phyloP scores from a whole-genome alignment of 2,329 filamentous ascomycete genomes.

The Sclerotinia sclerotiorum region DNA sequence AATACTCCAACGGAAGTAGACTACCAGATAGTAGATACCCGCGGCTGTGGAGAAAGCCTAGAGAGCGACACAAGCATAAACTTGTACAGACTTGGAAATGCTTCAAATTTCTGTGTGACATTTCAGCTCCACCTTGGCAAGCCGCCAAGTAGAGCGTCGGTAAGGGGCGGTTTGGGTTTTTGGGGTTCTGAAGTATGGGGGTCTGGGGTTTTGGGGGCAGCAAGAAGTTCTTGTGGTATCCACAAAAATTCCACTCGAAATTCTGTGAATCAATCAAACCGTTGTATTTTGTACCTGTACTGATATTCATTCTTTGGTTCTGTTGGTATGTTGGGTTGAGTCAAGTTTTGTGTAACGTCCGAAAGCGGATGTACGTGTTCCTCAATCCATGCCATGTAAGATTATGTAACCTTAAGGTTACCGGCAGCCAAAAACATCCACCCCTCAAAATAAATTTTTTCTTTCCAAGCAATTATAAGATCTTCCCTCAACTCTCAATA shows the following conservation, averaged over 20 bases:
- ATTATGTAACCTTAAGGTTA: too few relatives aligned
- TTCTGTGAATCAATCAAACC: neutral
- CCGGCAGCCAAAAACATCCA: neutral
- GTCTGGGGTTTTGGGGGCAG: neutral
- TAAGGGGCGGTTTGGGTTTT: neutral
- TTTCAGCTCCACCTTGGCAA: slow-evolving; percentile 21
- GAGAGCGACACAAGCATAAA: neutral
- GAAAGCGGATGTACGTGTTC: neutral
- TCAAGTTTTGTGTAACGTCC: neutral
- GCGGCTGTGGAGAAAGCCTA: neutral
- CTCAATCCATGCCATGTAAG: neutral
- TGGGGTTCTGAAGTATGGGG: neutral
- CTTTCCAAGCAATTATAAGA: neutral
- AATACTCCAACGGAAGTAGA: too few relatives aligned
- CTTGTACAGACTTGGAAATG: neutral
- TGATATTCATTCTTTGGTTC: neutral
- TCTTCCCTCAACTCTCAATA: neutral
- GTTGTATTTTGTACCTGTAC: neutral
- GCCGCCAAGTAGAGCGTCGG: neutral
- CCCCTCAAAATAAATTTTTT: neutral
- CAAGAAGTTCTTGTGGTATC: neutral
- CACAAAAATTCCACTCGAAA: neutral
- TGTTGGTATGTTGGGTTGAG: neutral
- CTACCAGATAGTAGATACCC: too few relatives aligned
- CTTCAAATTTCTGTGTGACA: neutral